Conservation (phyloP, 179 eudicot species). For the Silene noctiflora region DNA sequence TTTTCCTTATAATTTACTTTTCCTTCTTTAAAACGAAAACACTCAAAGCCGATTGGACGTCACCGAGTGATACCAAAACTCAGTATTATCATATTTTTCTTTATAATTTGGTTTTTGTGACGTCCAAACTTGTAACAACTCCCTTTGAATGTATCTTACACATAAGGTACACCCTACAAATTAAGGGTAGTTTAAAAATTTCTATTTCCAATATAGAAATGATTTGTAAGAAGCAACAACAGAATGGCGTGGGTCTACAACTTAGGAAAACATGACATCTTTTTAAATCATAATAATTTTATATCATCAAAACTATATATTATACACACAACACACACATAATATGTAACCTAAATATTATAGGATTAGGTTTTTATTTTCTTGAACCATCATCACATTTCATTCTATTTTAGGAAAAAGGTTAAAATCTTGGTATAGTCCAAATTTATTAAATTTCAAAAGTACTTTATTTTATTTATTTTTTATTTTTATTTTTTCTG, state of each 20-base stretch:
- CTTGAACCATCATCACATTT: constrained; percentile 16
- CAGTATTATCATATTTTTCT: not conserved
- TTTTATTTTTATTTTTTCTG: constrained; percentile 6
- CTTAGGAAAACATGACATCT: constrained; percentile 44
- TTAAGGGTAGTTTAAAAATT: constrained; percentile 17
- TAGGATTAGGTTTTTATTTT: constrained; percentile 20
- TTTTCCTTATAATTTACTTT: too few species aligned
- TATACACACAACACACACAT: not conserved
- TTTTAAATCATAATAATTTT: constrained; percentile 35
- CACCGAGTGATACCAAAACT: not conserved
- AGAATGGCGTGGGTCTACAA: constrained; percentile 75
- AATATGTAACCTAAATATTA: not conserved
- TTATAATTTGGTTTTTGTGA: constrained; percentile 27
- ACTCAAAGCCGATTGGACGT: too few species aligned
- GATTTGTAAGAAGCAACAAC: constrained; percentile 37
- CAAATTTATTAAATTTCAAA: not conserved
- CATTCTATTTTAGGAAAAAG: constrained; percentile 24
- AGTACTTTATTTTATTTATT: constrained; percentile 1
- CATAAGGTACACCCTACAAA: constrained; percentile 1
- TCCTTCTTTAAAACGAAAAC: too few species aligned
- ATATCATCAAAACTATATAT: constrained; percentile 10
- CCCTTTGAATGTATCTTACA: constrained; percentile 46
- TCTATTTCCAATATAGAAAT: constrained; percentile 51
- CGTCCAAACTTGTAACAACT: constrained; percentile 48
- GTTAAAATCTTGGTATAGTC: constrained; percentile 8